A percentile compares a stretch with the other conserved stretches of the same genome.
These are phyloP conservation scores for Hypoxylon sp. DNA, from an alignment of 2,329 filamentous ascomycete genomes.

Conservation along the genomic window DNA sequence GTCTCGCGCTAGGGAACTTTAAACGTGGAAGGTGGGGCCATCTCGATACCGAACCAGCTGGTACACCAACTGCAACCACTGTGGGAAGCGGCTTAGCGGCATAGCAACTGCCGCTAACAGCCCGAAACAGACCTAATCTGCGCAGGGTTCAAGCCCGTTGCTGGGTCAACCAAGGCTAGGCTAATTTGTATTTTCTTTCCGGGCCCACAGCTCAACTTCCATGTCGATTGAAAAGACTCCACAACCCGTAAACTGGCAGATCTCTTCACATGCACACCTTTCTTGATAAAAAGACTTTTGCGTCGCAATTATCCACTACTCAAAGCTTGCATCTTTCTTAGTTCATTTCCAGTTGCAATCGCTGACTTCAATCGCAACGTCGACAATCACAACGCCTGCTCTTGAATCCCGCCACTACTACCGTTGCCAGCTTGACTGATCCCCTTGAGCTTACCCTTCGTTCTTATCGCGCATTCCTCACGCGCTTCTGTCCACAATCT, in stretches of 20 bases:
- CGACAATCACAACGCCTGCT: slow-evolving; percentile 26
- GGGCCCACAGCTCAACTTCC: slow-evolving; percentile 22
- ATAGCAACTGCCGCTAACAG: slow-evolving; percentile 21
- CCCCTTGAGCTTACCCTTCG: not conserved
- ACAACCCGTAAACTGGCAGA: slow-evolving; percentile 10
- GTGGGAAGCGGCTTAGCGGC: slow-evolving; percentile 8
- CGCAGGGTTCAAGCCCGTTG: slow-evolving; percentile 40
- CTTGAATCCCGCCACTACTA: slow-evolving; percentile 2
- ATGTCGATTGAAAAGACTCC: not conserved
- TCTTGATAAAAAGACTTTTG: slow-evolving; percentile 26
- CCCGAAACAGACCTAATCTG: not conserved
- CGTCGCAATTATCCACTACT: slow-evolving; percentile 23
- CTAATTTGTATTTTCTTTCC: slow-evolving; percentile 30
- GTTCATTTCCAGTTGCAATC: slow-evolving; percentile 28
- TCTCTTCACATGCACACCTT: slow-evolving; percentile 32
- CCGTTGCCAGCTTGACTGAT: slow-evolving; percentile 2
- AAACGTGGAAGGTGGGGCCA: slow-evolving; percentile 11
- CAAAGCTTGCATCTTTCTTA: slow-evolving; percentile 29
- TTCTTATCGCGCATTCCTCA: slow-evolving; percentile 2
- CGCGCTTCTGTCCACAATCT: not conserved
- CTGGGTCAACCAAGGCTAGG: slow-evolving; percentile 37
- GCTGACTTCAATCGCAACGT: slow-evolving; percentile 18
- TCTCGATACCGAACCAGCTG: slow-evolving; percentile 2
- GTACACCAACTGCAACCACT: slow-evolving; percentile 24
- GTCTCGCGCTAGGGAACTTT: slow-evolving; percentile 7